Evolutionary conservation across 2,329 filamentous ascomycete species (phyloP).

Genomic region (Biscogniauxia sp.): DNA sequence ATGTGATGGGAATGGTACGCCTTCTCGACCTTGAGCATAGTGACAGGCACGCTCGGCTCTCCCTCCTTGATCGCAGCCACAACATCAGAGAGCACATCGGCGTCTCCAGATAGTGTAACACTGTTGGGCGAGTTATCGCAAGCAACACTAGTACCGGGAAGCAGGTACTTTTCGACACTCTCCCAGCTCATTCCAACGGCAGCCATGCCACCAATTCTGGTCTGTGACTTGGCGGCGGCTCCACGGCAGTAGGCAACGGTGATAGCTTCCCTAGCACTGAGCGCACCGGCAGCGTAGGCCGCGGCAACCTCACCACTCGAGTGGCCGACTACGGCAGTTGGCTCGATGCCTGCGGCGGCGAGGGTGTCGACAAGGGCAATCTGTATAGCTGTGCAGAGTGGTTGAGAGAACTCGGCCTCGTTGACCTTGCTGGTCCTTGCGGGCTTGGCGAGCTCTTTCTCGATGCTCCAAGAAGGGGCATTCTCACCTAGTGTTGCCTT

Average conservation of each 20-base stretch:
- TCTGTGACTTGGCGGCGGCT: constrained; percentile 20
- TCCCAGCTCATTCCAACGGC: constrained; percentile 29
- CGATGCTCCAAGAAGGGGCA: background rate
- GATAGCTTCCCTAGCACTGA: constrained; percentile 37
- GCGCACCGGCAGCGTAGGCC: constrained; percentile 38
- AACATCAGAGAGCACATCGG: constrained; percentile 13
- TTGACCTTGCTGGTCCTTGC: background rate
- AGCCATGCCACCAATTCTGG: constrained; percentile 31
- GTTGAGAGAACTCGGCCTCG: constrained; percentile 24
- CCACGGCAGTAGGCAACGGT: constrained; percentile 42
- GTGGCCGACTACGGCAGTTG: constrained; percentile 36
- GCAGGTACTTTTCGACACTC: constrained; percentile 22
- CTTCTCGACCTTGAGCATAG: constrained; percentile 26
- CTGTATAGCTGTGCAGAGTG: constrained; percentile 35
- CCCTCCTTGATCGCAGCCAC: constrained; percentile 20
- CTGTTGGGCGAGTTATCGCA: constrained; percentile 26
- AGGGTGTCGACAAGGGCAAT: constrained; percentile 31
- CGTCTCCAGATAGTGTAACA: constrained; percentile 25
- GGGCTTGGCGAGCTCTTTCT: background rate
- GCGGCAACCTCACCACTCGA: constrained; percentile 43
- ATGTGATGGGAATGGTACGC: constrained; percentile 35
- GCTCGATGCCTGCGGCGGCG: constrained; percentile 16
- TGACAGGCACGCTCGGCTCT: constrained; percentile 14
- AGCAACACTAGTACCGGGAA: constrained; percentile 17
- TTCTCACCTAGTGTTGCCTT: background rate